phyloP scores from a whole-genome alignment of 2,329 filamentous ascomycete genomes.

The Rhynchosporium secalis region DNA sequence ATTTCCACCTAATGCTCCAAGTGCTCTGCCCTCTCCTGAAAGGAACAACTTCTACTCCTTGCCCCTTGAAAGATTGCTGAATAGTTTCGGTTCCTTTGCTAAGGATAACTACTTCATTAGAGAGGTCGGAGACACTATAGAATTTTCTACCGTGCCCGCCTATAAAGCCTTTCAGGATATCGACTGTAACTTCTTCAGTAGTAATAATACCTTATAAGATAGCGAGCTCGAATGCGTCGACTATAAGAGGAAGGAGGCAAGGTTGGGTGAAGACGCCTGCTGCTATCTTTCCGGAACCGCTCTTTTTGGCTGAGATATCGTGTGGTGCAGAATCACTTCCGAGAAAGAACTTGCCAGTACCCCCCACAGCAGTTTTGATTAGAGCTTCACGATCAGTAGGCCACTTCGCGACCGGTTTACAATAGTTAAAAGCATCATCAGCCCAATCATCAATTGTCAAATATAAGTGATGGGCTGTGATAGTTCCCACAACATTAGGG shows the following conservation, averaged over 20 bases:
- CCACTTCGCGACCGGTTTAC: slow-evolving; percentile 49
- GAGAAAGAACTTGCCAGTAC: slow-evolving; percentile 68
- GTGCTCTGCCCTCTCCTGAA: slow-evolving; percentile 30
- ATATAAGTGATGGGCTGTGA: slow-evolving; percentile 36
- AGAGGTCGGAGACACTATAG: slow-evolving; percentile 44
- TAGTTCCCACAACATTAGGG: slow-evolving; percentile 64
- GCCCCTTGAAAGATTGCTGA: slow-evolving; percentile 52
- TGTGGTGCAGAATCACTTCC: slow-evolving; percentile 62
- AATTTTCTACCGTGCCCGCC: slow-evolving; percentile 54
- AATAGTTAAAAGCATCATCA: slow-evolving; percentile 67
- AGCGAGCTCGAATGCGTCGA: slow-evolving; percentile 63
- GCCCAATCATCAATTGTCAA: slow-evolving; percentile 77
- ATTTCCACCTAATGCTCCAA: slow-evolving; percentile 50
- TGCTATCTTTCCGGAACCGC: slow-evolving; percentile 51
- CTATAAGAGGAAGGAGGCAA: slow-evolving; percentile 63
- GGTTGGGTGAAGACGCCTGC: slow-evolving; percentile 82
- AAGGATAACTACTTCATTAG: slow-evolving; percentile 33
- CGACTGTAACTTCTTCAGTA: slow-evolving; percentile 54
- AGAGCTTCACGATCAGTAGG: slow-evolving; percentile 55
- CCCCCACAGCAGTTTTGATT: slow-evolving; percentile 55
- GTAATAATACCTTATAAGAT: slow-evolving; percentile 53
- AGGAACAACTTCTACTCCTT: slow-evolving; percentile 49
- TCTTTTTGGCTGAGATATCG: slow-evolving; percentile 58
- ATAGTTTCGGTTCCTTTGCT: slow-evolving; percentile 30
- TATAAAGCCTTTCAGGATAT: slow-evolving; percentile 56